phyloP scores from a whole-genome alignment of 2,329 filamentous ascomycete species.

The Orbilia javanica region DNA sequence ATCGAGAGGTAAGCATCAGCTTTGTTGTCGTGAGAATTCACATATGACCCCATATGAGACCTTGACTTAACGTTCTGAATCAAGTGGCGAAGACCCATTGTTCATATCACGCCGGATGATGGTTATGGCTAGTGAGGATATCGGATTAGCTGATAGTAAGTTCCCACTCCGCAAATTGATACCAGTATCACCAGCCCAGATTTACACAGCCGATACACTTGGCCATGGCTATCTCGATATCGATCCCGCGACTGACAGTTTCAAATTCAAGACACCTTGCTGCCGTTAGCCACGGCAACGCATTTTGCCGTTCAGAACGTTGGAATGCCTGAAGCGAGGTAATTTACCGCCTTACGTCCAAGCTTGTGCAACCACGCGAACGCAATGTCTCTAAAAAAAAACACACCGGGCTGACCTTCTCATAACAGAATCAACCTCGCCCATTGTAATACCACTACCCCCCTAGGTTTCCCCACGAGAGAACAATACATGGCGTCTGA shows the following conservation, averaged over 20 bases:
- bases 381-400: neutral
- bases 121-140: conserved; percentile 91
- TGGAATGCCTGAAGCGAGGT: conserved; percentile 93
- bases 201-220: neutral
- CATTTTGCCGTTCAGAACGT: conserved; percentile 92
- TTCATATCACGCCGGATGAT: conserved; percentile 94
- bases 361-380: conserved; percentile 39
- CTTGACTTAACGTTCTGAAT: conserved; percentile 20
- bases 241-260: conserved; percentile 74
- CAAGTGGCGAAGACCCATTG: conserved; percentile 93
- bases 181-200: too few relatives aligned
- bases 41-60: neutral
- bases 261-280: conserved; percentile 71
- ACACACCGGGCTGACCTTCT: conserved; percentile 2
- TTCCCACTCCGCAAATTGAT: neutral
- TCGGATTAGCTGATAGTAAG: conserved; percentile 51
- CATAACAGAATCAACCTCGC: conserved; percentile 50
- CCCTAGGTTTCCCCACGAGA: neutral
- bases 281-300: conserved; percentile 85
- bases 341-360: conserved; percentile 65
- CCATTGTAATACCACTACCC: conserved; percentile 36
- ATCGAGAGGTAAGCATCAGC: conserved; percentile 67
- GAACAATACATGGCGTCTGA: conserved; percentile 13
- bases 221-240: neutral
- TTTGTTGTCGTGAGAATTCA: neutral